phyloP scores from a whole-genome alignment of 495 filamentous ascomycete species.

The Paragyromitra xinjiangensis region DNA sequence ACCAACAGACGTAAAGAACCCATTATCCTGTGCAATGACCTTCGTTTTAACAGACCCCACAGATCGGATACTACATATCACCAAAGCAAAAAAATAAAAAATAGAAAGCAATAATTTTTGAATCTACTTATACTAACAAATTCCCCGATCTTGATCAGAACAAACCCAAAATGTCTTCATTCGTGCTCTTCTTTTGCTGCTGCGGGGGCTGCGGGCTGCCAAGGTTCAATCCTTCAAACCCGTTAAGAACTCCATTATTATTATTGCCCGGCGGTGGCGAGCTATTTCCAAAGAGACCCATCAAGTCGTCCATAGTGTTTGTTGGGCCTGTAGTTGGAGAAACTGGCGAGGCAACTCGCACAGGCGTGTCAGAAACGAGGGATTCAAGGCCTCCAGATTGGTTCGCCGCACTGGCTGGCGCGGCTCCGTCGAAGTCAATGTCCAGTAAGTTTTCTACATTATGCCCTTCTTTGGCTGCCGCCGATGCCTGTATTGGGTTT shows the following conservation, averaged over 20 bases:
- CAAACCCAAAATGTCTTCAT: constrained; percentile 88
- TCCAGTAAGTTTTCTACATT: constrained; percentile 96
- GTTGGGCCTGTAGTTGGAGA: constrained; percentile 60
- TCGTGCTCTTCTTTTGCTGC: constrained; percentile 71
- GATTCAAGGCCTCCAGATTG: constrained; percentile 76
- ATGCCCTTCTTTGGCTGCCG: constrained; percentile 66
- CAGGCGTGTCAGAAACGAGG: constrained; percentile 78
- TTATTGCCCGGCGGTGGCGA: constrained; percentile 62
- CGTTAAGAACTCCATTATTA: constrained; percentile 65
- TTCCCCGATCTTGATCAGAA: constrained; percentile 61
- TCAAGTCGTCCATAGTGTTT: constrained; percentile 86
- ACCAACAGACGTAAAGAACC: neutral
- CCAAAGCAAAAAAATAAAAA: constrained; percentile 1
- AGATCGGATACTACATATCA: neutral
- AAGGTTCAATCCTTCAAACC: constrained; percentile 82
- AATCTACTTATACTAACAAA: constrained; percentile 29
- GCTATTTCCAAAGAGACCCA: constrained; percentile 75
- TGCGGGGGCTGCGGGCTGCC: constrained; percentile 66
- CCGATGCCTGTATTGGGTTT: constrained; percentile 89
- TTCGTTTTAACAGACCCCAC: neutral
- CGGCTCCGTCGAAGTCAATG: constrained; percentile 96
- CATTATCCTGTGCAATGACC: constrained; percentile 3
- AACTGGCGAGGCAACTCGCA: constrained; percentile 71
- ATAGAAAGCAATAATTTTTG: constrained; percentile 14
- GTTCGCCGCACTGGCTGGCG: constrained; percentile 85